phyloP scores from a whole-genome alignment of 306 rosid species.

The Sophora flavescens region DNA sequence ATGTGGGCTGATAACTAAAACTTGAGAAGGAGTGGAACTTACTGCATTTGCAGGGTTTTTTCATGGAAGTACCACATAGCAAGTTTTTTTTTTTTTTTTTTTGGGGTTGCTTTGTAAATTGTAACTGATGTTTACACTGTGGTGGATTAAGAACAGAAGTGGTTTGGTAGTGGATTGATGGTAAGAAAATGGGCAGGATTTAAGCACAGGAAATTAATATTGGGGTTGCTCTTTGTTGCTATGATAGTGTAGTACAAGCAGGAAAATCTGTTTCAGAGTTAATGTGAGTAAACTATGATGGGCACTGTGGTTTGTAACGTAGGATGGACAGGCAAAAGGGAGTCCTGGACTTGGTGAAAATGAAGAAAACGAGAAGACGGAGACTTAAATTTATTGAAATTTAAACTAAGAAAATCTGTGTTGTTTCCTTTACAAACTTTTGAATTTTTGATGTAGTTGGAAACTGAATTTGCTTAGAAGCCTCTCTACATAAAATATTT shows the following conservation, averaged over 20 bases:
- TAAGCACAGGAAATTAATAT: not conserved
- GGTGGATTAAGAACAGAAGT: not conserved
- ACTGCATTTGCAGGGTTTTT: not conserved
- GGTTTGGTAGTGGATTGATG: slow-evolving; percentile 16
- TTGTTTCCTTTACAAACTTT: not conserved
- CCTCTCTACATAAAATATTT: slow-evolving; percentile 17
- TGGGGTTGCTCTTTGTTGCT: slow-evolving; percentile 2
- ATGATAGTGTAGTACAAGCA: not conserved
- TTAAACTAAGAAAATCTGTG: not conserved
- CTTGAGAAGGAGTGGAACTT: not conserved
- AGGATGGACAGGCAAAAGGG: not conserved
- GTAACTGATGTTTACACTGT: not conserved
- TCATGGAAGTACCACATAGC: not conserved
- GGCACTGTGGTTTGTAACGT: slow-evolving; percentile 17
- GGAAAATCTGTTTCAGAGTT: slow-evolving; percentile 8
- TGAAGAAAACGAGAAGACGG: not conserved
- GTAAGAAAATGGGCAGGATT: not conserved
- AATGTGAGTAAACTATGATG: not conserved
- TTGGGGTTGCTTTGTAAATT: slow-evolving; percentile 1
- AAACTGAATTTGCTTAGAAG: not conserved
- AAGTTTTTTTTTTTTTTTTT: not conserved
- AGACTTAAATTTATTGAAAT: slow-evolving; percentile 8
- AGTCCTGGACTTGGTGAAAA: not conserved
- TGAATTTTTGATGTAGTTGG: not conserved
- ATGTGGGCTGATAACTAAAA: not conserved